These are phyloP conservation scores for Cryptococcus sp. DNA, from an alignment of 1,284 basidiomycete genomes.

Conservation along the genomic window DNA sequence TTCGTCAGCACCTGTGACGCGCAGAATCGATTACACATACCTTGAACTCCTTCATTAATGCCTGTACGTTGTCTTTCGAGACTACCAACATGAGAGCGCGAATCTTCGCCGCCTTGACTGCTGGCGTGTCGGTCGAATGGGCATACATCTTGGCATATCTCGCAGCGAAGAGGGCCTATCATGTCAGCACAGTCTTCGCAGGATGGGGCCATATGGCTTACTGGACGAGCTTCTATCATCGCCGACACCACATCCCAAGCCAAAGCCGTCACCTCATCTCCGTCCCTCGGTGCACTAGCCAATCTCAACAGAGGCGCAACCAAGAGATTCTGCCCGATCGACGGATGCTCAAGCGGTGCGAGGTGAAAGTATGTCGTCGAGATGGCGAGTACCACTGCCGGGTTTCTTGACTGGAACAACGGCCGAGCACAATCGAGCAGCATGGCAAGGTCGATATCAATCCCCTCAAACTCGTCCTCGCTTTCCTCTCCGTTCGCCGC, in stretches of 20 bases:
- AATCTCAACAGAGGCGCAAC: conserved; percentile 39
- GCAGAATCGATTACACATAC: conserved; percentile 49
- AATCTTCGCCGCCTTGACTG: conserved; percentile 68
- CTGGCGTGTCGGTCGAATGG: conserved; percentile 58
- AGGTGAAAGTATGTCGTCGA: conserved; percentile 68
- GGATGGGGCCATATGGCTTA: conserved; percentile 44
- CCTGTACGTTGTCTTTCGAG: conserved; percentile 60
- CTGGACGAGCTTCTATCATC: conserved; percentile 59
- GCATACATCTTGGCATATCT: conserved; percentile 64
- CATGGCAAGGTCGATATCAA: conserved; percentile 62
- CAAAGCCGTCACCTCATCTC: conserved; percentile 64
- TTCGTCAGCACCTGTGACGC: conserved; percentile 1
- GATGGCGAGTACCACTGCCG: conserved; percentile 73
- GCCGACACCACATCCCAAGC: conserved; percentile 64
- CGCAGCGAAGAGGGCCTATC: conserved; percentile 58
- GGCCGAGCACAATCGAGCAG: conserved; percentile 68
- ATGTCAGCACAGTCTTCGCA: conserved; percentile 7
- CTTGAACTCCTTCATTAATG: conserved; percentile 71
- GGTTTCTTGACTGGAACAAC: conserved; percentile 75
- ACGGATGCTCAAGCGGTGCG: conserved; percentile 51
- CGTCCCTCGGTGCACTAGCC: conserved; percentile 27
- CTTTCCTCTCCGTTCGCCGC: conserved; percentile 11
- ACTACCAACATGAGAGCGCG: conserved; percentile 62
- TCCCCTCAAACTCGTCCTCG: conserved; percentile 55
- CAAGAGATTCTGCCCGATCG: conserved; percentile 33